phyloP scores from a whole-genome alignment of 768 basidiomycete species.

The Artomyces pyxidatus region DNA sequence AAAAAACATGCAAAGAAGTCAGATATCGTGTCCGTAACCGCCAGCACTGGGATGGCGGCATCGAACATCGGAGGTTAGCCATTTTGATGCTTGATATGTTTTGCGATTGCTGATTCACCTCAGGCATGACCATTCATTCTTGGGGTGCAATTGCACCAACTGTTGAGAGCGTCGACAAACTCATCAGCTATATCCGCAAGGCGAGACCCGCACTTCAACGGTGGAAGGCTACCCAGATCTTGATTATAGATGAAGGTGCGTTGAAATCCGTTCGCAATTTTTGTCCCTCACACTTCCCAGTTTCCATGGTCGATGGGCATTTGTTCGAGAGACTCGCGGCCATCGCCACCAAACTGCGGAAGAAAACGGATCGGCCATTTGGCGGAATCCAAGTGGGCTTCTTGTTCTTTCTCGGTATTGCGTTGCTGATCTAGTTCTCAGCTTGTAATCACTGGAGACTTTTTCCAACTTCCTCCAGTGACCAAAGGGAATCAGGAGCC shows the following conservation, averaged over 20 bases:
- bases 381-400: slow-evolving; percentile 54
- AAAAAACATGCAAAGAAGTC: slow-evolving; percentile 36
- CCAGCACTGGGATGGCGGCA: slow-evolving; percentile 58
- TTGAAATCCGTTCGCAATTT: neutral
- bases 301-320: slow-evolving; percentile 64
- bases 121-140: slow-evolving; percentile 53
- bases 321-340: slow-evolving; percentile 52
- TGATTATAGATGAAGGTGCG: slow-evolving; percentile 62
- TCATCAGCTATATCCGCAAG: slow-evolving; percentile 41
- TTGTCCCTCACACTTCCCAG: slow-evolving; percentile 22
- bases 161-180: slow-evolving; percentile 33
- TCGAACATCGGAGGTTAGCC: slow-evolving; percentile 56
- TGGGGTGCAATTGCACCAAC: slow-evolving; percentile 55
- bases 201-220: slow-evolving; percentile 47
- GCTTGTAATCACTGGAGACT: slow-evolving; percentile 57
- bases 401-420: neutral
- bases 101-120: slow-evolving; percentile 18
- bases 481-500: slow-evolving; percentile 33
- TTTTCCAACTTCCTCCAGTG: slow-evolving; percentile 59
- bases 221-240: slow-evolving; percentile 49
- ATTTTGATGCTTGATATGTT: slow-evolving; percentile 11
- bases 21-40: slow-evolving; percentile 46
- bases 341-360: slow-evolving; percentile 43
- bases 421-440: slow-evolving; percentile 27
- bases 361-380: slow-evolving; percentile 43